A percentile compares a stretch with the other conserved stretches of the same genome.
phyloP scores from a whole-genome alignment of 768 basidiomycete species.

The Scleroderma bovista region DNA sequence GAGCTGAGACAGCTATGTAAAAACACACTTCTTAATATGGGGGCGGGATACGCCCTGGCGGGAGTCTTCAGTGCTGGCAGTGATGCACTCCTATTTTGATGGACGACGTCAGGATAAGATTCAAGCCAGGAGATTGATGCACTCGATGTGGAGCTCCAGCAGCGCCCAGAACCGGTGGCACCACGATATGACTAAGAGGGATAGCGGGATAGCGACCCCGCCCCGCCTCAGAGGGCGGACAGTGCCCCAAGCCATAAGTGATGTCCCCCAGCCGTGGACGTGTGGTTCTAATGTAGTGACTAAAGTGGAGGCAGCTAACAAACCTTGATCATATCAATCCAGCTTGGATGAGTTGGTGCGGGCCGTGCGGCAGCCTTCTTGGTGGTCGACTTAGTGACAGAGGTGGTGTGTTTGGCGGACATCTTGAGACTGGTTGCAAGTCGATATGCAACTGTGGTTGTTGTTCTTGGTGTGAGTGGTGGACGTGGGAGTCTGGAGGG shows the following conservation, averaged over 20 bases:
- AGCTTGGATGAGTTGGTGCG: conserved; percentile 37
- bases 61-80: conserved; percentile 64
- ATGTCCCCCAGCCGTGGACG: background rate
- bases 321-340: conserved; percentile 84
- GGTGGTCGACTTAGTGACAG: conserved; percentile 39
- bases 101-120: conserved; percentile 16
- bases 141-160: background rate
- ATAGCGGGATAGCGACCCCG: background rate
- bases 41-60: conserved; percentile 84
- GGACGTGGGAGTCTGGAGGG: conserved; percentile 11
- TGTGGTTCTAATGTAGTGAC: background rate
- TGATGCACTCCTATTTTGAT: conserved; percentile 72
- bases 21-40: conserved; percentile 84
- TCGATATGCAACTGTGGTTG: conserved; percentile 11
- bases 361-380: conserved; percentile 30
- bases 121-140: conserved; percentile 1
- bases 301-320: conserved; percentile 12
- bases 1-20: conserved; percentile 3
- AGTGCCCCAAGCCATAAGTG: background rate
- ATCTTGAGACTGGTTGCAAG: conserved; percentile 17
- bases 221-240: background rate
- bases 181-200: background rate
- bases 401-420: conserved; percentile 41
- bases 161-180: too few species aligned
- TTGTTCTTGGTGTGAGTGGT: conserved; percentile 8